Evolutionary conservation across 2,329 filamentous ascomycete genomes (phyloP).

Genomic region (Pseudogymnoascus sp.): DNA sequence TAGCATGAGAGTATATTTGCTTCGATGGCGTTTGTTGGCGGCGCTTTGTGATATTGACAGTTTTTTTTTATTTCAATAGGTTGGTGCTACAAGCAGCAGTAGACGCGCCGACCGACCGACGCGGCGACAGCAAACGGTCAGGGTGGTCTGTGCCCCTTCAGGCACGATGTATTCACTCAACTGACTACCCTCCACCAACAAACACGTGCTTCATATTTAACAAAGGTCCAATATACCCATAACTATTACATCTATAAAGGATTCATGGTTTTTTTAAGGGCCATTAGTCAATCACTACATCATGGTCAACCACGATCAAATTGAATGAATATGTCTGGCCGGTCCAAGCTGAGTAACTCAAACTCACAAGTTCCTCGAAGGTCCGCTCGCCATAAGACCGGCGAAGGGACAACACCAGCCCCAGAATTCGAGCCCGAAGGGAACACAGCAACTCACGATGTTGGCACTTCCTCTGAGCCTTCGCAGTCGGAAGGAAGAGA

Average conservation of each 20-base stretch:
- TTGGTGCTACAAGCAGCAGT: background rate
- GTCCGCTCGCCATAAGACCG: background rate
- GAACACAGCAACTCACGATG: background rate
- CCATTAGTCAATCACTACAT: background rate
- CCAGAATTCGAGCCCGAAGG: background rate
- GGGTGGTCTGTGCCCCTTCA: background rate
- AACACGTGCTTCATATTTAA: conserved; percentile 3
- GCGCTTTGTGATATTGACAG: conserved; percentile 1
- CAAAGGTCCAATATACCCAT: background rate
- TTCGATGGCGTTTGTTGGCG: conserved; percentile 1
- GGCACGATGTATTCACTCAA: background rate
- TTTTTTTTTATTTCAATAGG: background rate
- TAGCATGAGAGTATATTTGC: background rate
- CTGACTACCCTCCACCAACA: background rate
- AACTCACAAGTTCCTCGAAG: background rate
- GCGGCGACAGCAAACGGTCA: conserved; percentile 3
- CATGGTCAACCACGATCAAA: background rate
- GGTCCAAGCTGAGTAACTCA: conserved; percentile 3
- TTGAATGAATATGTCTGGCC: background rate
- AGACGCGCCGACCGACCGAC: conserved; percentile 5
- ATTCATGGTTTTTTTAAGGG: background rate
- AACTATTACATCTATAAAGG: background rate
- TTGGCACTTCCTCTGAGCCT: background rate
- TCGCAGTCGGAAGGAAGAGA: background rate
- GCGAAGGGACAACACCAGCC: background rate